Evolutionary conservation across 148 eudicot genomes (phyloP), one percentile per base, ranked within the genome.

Genomic region (Nyssa sinensis): DNA sequence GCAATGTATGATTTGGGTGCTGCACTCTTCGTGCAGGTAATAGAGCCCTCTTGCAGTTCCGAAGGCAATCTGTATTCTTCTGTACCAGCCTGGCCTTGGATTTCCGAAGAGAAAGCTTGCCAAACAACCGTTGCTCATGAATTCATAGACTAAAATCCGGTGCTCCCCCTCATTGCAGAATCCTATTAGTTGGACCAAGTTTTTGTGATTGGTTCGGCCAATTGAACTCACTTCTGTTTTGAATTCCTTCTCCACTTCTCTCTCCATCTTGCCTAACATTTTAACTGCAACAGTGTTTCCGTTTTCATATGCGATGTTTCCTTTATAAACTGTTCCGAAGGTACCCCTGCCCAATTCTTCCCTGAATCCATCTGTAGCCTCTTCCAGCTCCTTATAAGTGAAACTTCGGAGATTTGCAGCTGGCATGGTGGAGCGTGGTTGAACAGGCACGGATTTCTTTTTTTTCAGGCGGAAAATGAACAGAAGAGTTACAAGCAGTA

Each of bases 261-360:
- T 53, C 59, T 9, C 59, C 24, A 53, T n/a, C 59, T 53, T n/a
- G 59, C 16, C 59, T n/a, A 53, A 53, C 59, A 12, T 53, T 21
- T 53, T 53, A 6, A 53, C 59, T 4, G 59, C 59, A 53, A 53
- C 59, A 4, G 16, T n/a, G 1, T 16, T 53, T 1, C 59, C 59
- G 16, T 74, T 39, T 39, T 39, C 44, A 39, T 39, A 2, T 12
- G 7, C 9, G 11, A 39, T 0, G 44, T 7, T 1, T 12, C 44
- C 44, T 39, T 39, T 39, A 6, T 39, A 39, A 9, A 39, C 44
- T 39, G 9, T 39, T 12, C 58, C 71, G n/a, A 41, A 64, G 17
- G 44, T 44, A 27, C 68, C 68, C 31, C 41, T 44, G 5, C 69
- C 69, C 23, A 74, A 0, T 57, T 63, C 76, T 51, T 73, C 76